Conservation (phyloP, 768 basidiomycete genomes). For the Cyclocybe aegerita region DNA sequence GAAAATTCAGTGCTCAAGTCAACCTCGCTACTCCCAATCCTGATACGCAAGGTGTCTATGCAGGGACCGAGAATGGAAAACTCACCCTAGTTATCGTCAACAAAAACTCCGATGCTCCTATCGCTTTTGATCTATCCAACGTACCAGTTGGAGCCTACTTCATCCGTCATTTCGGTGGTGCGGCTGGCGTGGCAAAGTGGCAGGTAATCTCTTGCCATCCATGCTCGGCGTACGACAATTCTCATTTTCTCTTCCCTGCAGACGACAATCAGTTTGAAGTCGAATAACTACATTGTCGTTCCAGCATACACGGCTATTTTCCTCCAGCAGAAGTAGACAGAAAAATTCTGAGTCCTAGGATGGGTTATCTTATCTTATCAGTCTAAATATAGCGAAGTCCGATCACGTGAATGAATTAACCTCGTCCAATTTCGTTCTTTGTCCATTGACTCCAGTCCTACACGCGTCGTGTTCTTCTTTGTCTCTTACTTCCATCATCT, state of each 20-base stretch:
- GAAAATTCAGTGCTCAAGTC: slow-evolving; percentile 42
- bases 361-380: no score
- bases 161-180: slow-evolving; percentile 56
- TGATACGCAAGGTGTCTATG: slow-evolving; percentile 45
- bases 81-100: slow-evolving; percentile 49
- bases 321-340: slow-evolving; percentile 26
- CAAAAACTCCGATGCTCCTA: slow-evolving; percentile 42
- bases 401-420: no score
- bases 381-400: no score
- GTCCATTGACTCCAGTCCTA: no score
- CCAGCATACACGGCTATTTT: slow-evolving; percentile 38
- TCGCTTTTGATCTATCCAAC: slow-evolving; percentile 40
- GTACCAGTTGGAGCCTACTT: slow-evolving; percentile 51
- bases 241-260: slow-evolving; percentile 1
- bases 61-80: slow-evolving; percentile 38
- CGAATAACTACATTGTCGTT: slow-evolving; percentile 30
- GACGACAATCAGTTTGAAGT: slow-evolving; percentile 31
- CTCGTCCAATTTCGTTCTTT: no score
- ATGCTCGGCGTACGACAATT: neutral
- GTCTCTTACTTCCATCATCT: no score
- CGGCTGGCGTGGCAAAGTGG: slow-evolving; percentile 52
- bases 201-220: slow-evolving; percentile 32
- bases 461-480: no score
- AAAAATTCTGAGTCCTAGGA: no score
- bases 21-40: slow-evolving; percentile 39